phyloP scores from a whole-genome alignment of 306 rosid genomes.

The Casuarina equisetifolia region DNA sequence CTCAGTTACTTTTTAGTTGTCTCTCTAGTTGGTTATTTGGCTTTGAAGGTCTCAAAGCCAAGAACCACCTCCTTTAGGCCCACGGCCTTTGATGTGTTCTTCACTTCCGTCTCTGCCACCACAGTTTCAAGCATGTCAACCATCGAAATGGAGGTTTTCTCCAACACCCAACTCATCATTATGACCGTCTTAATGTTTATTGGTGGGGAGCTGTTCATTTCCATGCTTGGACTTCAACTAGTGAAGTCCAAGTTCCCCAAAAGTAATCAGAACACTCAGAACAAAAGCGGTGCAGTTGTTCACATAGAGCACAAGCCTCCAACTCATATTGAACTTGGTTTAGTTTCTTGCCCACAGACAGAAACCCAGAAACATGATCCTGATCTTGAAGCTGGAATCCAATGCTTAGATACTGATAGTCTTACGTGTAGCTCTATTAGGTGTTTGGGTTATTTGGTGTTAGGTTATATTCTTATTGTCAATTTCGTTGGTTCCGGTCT shows the following conservation, averaged over 20 bases:
- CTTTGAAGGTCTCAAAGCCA: conserved; percentile 47
- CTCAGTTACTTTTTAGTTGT: conserved; percentile 40
- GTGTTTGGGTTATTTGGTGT: conserved; percentile 26
- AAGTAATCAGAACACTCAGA: neutral
- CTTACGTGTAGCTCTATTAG: conserved; percentile 23
- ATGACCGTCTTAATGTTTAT: conserved; percentile 54
- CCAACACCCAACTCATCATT: conserved; percentile 51
- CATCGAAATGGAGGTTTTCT: conserved; percentile 62
- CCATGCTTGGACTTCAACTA: conserved; percentile 47
- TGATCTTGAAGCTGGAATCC: too few relatives aligned
- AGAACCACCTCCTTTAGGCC: conserved; percentile 25
- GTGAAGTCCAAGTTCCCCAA: conserved; percentile 4
- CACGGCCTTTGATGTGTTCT: conserved; percentile 45
- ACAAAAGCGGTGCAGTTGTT: neutral
- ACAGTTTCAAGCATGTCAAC: conserved; percentile 77
- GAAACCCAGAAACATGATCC: too few relatives aligned
- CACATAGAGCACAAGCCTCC: neutral
- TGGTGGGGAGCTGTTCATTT: conserved; percentile 72
- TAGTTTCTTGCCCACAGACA: too few relatives aligned
- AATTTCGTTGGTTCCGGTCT: conserved; percentile 34
- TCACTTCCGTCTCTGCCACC: conserved; percentile 71
- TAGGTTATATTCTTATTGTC: conserved; percentile 27
- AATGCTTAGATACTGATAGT: neutral
- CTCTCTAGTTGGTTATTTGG: conserved; percentile 50
- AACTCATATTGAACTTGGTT: neutral